Evolutionary conservation across 2,329 filamentous ascomycete species (phyloP).

Genomic region (Cadophora malorum): DNA sequence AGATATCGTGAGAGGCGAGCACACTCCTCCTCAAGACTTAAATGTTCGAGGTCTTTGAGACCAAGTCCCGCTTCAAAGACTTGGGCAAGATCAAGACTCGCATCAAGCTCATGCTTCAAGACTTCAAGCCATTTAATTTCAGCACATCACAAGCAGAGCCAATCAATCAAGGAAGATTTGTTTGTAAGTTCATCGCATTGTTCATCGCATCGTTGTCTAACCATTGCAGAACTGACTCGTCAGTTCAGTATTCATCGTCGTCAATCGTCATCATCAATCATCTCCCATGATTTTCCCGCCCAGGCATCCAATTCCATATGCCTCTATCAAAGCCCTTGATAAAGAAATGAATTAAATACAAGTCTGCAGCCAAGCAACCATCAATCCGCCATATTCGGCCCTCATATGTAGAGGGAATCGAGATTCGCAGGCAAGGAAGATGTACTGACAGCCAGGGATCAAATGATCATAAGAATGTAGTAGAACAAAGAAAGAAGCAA

Average conservation of each 20-base stretch:
- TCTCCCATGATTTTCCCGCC: conserved; percentile 17
- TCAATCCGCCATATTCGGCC: conserved; percentile 25
- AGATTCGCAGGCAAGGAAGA: conserved; percentile 22
- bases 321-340: conserved; percentile 23
- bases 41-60: neutral
- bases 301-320: conserved; percentile 21
- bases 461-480: conserved; percentile 22
- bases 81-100: too few relatives aligned
- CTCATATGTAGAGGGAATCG: conserved; percentile 1
- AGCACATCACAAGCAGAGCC: neutral
- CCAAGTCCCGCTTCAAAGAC: too few relatives aligned
- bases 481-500: conserved; percentile 22
- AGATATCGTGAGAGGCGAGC: too few relatives aligned
- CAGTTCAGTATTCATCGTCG: conserved; percentile 6
- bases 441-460: conserved; percentile 29
- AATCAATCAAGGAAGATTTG: neutral
- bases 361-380: conserved; percentile 25
- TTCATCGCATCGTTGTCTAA: conserved; percentile 15
- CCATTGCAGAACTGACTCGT: neutral
- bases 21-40: neutral
- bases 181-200: conserved; percentile 14
- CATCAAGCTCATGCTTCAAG: neutral
- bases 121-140: neutral
- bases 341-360: conserved; percentile 34
- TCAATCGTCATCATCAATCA: conserved; percentile 17